phyloP scores from a whole-genome alignment of 192 early-diverging fungal genomes.

The Gonapodya sp. region DNA sequence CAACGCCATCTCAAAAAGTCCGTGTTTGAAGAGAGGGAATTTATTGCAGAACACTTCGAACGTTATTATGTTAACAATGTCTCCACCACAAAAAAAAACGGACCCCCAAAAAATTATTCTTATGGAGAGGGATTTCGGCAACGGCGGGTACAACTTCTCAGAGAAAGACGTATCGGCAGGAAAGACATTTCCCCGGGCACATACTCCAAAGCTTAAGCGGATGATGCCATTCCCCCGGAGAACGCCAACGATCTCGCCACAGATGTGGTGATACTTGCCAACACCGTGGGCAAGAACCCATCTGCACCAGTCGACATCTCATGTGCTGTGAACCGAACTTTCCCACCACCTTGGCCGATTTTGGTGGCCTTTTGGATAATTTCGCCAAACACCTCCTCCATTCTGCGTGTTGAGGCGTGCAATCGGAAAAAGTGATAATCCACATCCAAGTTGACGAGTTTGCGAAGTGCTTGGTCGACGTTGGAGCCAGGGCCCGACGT shows the following conservation, averaged over 20 bases:
- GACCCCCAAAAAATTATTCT: no score
- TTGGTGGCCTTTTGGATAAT: not conserved
- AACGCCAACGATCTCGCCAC: not conserved
- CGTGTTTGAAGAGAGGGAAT: no score
- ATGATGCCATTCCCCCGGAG: no score
- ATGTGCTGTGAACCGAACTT: not conserved
- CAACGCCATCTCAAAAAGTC: no score
- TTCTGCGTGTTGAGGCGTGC: not conserved
- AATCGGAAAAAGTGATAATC: not conserved
- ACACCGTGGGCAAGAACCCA: not conserved
- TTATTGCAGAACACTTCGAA: no score
- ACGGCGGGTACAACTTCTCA: no score
- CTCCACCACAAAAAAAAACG: no score
- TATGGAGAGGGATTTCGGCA: no score
- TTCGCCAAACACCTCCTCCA: not conserved
- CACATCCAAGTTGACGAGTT: not conserved
- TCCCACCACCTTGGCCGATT: not conserved
- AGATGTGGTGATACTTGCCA: not conserved
- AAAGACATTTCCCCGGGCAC: no score
- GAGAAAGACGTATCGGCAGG: no score
- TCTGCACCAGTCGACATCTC: not conserved
- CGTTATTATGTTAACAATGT: no score
- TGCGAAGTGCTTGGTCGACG: not conserved
- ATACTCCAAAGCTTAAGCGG: no score
- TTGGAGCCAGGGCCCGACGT: not conserved